Evolutionary conservation across 208 protist genomes (phyloP).

Genomic region (Acanthamoeba lugdunensis): DNA sequence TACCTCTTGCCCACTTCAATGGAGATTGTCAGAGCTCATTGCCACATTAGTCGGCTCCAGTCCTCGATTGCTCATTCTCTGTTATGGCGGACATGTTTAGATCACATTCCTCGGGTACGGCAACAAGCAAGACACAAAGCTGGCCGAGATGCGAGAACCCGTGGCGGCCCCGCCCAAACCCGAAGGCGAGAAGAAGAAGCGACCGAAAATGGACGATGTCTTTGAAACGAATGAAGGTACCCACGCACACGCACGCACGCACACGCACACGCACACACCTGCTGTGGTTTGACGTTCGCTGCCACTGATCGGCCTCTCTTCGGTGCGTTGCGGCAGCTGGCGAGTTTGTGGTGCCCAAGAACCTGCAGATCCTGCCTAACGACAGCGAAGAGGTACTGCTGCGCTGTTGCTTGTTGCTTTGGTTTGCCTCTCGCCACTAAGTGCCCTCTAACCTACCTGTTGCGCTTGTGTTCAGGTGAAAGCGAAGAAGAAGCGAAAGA

Average conservation of each 20-base stretch:
- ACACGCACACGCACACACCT: no score
- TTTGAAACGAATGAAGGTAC: conserved; percentile 25
- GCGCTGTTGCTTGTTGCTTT: no score
- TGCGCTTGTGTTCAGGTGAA: no score
- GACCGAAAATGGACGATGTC: background rate
- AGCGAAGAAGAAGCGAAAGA: conserved; percentile 69
- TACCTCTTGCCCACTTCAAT: no score
- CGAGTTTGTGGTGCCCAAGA: conserved; percentile 43
- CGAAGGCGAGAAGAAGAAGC: conserved; percentile 23
- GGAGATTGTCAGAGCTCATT: no score
- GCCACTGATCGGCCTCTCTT: background rate
- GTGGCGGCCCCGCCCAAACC: background rate
- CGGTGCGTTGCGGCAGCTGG: background rate
- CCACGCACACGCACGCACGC: background rate
- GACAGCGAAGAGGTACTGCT: conserved; percentile 31
- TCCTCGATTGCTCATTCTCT: background rate
- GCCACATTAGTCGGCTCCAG: background rate
- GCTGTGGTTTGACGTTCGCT: background rate
- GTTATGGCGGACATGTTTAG: background rate
- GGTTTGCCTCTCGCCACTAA: no score
- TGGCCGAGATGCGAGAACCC: background rate
- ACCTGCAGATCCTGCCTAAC: conserved; percentile 54
- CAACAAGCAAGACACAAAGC: conserved; percentile 31
- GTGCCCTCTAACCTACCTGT: no score
- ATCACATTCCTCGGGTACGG: conserved; percentile 66